Evolutionary conservation across 805 yeast species (phyloP).

Genomic region (Schizosaccharomyces osmophilus): DNA sequence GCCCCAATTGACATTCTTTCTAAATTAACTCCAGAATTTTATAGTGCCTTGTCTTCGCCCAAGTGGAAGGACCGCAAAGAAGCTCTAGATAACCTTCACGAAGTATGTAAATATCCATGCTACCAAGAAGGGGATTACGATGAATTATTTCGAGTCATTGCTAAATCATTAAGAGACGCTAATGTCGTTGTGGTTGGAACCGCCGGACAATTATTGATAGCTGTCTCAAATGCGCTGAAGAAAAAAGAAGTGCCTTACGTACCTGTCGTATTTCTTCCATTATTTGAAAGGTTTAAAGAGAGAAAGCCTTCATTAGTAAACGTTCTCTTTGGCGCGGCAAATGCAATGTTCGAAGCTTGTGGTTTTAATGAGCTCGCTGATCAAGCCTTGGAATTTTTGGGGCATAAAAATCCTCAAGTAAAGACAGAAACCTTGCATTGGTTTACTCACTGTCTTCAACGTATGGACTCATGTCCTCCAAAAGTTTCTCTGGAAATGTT

Average conservation of each 20-base stretch:
- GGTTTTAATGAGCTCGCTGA: conserved; percentile 33
- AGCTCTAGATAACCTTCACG: conserved; percentile 35
- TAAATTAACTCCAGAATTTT: conserved; percentile 40
- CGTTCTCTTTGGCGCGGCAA: conserved; percentile 39
- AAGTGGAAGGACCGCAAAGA: conserved; percentile 90
- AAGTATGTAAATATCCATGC: conserved; percentile 24
- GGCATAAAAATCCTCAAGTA: conserved; percentile 63
- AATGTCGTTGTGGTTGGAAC: conserved; percentile 22
- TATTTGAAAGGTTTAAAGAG: conserved; percentile 69
- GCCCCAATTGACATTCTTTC: conserved; percentile 44
- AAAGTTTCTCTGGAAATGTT: conserved; percentile 31
- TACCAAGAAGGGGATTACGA: conserved; percentile 32
- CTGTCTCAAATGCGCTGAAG: conserved; percentile 39
- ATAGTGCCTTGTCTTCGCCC: conserved; percentile 27
- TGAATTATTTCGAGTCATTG: conserved; percentile 34
- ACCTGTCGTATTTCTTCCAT: conserved; percentile 27
- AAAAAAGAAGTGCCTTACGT: conserved; percentile 30
- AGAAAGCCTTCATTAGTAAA: conserved; percentile 58
- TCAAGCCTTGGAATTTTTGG: conserved; percentile 27
- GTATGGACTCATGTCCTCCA: conserved; percentile 25
- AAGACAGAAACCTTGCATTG: conserved; percentile 43
- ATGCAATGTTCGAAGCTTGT: conserved; percentile 31
- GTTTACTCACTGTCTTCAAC: conserved; percentile 36
- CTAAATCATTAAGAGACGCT: conserved; percentile 65
- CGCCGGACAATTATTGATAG: conserved; percentile 18